Base-by-base conservation (phyloP, 495 filamentous ascomycete genomes). In the Neurospora sp. region DNA sequence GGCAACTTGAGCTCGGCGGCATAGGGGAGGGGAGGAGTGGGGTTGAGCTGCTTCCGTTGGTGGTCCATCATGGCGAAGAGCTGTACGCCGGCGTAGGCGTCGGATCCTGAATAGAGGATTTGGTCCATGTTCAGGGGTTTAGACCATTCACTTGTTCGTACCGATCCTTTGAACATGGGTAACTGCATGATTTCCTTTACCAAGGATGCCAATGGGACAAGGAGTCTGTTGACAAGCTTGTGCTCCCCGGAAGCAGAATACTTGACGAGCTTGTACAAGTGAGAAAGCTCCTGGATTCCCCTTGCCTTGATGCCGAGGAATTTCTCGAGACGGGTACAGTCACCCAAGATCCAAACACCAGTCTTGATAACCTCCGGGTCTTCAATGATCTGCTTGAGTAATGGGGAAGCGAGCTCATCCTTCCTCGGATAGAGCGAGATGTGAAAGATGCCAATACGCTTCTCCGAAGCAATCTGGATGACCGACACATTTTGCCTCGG, bases 401-500 rank as follows among this genome's bases (percentile, higher is more conserved):
- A 85, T 1, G 93, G 92, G 1, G 92, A 81, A 21, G 94, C 86
- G n/a, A 95, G 80, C 21, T 89, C 84, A 2, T 87, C 79, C n/a
- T 81, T 82, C 8, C 85, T 83, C 24, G 82, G 78, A 78, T 88
- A 93, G 10, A 86, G 79, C 37, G 92, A 90, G 48, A 97, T 80
- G 74, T 97, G 94, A 77, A 96, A 94, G 3, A 97, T 84, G 0
- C 86, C 92, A 71, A 97, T 90, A n/a, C 92, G 91, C 70, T 90
- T 88, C 74, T 91, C 86, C 73, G 89, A 93, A 9, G 94, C 94
- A 24, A 97, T 73, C 80, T 97, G 94, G 45, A 97, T 90, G 31
- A 96, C 78, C 0, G 90, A 92, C 4, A 95, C 86, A 73, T 95
- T 93, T 48, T 84, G 83, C 73, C 88, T 89, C 45, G 88, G 81